Base-by-base conservation (phyloP, 1,284 basidiomycete genomes). In the Paramarasmius palmivorus region DNA sequence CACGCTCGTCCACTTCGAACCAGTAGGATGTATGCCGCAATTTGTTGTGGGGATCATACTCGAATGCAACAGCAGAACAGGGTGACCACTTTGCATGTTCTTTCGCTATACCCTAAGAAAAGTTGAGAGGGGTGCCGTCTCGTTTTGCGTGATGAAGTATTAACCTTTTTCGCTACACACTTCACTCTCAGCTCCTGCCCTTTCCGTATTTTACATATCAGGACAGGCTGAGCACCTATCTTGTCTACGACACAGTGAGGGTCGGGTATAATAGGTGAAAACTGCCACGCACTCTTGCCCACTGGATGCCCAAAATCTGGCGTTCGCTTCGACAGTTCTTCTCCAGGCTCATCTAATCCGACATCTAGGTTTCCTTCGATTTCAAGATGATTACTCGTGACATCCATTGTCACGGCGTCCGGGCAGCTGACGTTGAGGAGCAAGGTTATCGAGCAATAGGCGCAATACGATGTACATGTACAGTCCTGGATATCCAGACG, bases 41-140 rank as follows among this genome's bases (percentile, higher is more conserved):
- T 68, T 93, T 93, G 77, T 99, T 99, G 76, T 98, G 84, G 12
- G 97, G 97, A 71, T 99, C 97, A 65, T 99, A 99, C 73, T 99
- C 97, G 63, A 97, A 99, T 2, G 90, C 87, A 19, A 99, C 88
- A 1, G 97, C 95, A 1, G 94, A 92, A 54, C 95, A 92, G 12
- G 97, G 96, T 0, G 94, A 97, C 95, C 96, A 99, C 74, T 99
- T 99, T 6, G 97, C 95, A 67, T 99, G 97, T 68, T 98, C 95
- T 75, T 99, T 98, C 7, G 95, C 95, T 57, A 98, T 91, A 25
- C 96, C 96, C 93, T 97, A 52, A 34, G 42, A 53, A 52, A 41
- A 51, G 32, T 37, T 23, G 51, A 52, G 52, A 46, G 29, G 48
- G 49, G 19, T 44, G 39, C 7, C 26, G 19, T 17, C 37, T 20